A percentile compares a stretch with the other conserved stretches of the same genome.
phyloP scores from a whole-genome alignment of 202 grass and related monocot genomes.

The Panicum virgatum region DNA sequence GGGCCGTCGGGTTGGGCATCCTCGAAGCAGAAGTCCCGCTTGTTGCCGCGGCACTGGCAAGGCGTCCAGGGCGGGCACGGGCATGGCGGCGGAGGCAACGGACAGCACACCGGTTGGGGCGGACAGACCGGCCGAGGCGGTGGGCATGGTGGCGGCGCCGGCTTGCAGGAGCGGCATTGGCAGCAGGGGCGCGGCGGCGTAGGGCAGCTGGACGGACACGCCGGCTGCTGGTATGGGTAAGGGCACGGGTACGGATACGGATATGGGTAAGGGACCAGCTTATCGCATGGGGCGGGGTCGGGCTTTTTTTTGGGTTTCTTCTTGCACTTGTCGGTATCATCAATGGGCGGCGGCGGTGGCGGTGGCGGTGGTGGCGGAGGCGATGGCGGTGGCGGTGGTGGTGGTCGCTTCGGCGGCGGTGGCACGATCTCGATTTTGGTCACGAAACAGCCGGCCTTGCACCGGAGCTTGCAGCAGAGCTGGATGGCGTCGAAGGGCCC shows the following conservation, averaged over 20 bases:
- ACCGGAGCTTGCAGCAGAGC: constrained; percentile 36
- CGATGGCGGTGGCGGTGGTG: no score
- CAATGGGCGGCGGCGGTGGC: not conserved
- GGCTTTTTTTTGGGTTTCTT: not conserved
- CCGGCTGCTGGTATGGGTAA: not conserved
- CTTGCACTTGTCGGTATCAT: no score
- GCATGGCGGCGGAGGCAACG: not conserved
- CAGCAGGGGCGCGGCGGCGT: not conserved
- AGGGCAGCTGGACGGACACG: constrained; percentile 10
- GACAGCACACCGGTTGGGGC: not conserved
- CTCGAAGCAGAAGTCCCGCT: not conserved
- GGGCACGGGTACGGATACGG: not conserved
- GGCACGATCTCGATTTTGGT: constrained; percentile 33
- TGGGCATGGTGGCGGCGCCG: not conserved
- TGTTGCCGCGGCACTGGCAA: not conserved
- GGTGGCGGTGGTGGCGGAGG: no score
- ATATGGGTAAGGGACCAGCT: not conserved
- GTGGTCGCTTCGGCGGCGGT: no score
- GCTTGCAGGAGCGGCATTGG: not conserved
- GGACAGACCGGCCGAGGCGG: no score
- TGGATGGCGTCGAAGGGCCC: constrained; percentile 42
- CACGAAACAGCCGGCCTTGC: constrained; percentile 41
- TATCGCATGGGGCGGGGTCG: not conserved
- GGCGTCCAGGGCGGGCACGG: not conserved
- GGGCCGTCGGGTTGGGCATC: not conserved